phyloP scores from a whole-genome alignment of 257 asterid genomes.

The Solanum habrochaites region DNA sequence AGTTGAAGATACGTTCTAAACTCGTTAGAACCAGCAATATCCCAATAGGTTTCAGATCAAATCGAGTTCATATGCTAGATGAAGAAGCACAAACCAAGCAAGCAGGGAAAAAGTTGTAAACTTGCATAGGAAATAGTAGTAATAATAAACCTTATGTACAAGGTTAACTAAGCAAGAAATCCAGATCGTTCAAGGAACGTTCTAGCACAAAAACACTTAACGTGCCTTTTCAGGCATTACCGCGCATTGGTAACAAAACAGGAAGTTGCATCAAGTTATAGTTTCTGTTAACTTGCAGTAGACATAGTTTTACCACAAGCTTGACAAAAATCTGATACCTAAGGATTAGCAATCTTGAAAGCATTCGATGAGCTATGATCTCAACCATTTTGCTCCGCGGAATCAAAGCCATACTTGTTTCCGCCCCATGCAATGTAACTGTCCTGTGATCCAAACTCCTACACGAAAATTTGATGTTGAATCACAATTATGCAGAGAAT shows the following conservation, averaged over 20 bases:
- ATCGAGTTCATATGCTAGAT: not conserved
- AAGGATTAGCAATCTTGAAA: not conserved
- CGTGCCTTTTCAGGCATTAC: not conserved
- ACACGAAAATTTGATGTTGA: not conserved
- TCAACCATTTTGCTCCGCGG: conserved; percentile 22
- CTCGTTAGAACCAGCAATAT: not conserved
- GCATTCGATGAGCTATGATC: not conserved
- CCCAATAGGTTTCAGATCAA: not conserved
- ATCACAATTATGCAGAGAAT: not conserved
- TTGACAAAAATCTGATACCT: not conserved
- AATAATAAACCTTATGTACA: not conserved
- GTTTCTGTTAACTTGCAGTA: not conserved
- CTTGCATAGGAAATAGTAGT: not conserved
- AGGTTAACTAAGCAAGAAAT: not conserved
- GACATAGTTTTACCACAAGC: not conserved
- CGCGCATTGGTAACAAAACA: not conserved
- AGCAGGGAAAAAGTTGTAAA: not conserved
- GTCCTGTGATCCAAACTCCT: conserved; percentile 87
- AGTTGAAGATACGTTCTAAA: not conserved
- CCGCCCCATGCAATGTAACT: conserved; percentile 88
- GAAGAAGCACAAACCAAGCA: not conserved
- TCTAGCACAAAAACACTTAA: not conserved
- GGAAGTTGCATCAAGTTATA: not conserved
- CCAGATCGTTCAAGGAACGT: not conserved
- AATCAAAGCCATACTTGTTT: conserved; percentile 12